These are phyloP conservation scores for Boletus eberwhitei DNA, from an alignment of 768 basidiomycete genomes.

Conservation along the genomic window DNA sequence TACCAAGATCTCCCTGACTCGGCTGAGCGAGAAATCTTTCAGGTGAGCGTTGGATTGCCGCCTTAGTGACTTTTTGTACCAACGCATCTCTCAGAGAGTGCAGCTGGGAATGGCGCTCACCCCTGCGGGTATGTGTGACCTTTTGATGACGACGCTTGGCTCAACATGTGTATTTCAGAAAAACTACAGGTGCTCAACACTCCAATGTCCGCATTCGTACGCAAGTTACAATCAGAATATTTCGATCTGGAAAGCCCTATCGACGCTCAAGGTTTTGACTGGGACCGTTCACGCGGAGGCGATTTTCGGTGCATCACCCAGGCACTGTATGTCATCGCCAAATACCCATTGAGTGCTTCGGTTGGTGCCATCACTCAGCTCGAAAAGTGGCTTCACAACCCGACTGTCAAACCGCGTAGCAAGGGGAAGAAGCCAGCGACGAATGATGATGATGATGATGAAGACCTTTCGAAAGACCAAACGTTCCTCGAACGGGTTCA, in stretches of 20 bases:
- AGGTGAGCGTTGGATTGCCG: constrained; percentile 40
- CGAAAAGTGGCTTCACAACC: constrained; percentile 48
- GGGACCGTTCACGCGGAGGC: constrained; percentile 48
- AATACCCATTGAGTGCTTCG: constrained; percentile 32
- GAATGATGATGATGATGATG: constrained; percentile 14
- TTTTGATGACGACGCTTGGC: background rate
- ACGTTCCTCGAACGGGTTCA: constrained; percentile 34
- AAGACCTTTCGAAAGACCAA: constrained; percentile 31
- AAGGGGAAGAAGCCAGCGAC: constrained; percentile 23
- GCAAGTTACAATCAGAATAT: constrained; percentile 48
- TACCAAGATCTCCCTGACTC: constrained; percentile 56
- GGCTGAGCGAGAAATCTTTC: constrained; percentile 69
- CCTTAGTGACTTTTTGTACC: background rate
- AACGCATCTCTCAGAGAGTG: constrained; percentile 50
- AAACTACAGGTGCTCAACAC: constrained; percentile 66
- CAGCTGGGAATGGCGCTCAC: constrained; percentile 78
- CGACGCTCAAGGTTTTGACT: constrained; percentile 39
- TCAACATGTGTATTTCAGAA: constrained; percentile 36
- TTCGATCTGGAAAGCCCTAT: constrained; percentile 39
- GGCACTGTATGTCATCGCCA: constrained; percentile 49
- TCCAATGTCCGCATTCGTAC: constrained; percentile 55
- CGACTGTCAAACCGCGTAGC: constrained; percentile 10
- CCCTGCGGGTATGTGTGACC: constrained; percentile 47
- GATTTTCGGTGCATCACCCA: constrained; percentile 61
- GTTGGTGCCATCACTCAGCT: constrained; percentile 36